Conservation (phyloP, 768 basidiomycete genomes). For the Postia placenta region DNA sequence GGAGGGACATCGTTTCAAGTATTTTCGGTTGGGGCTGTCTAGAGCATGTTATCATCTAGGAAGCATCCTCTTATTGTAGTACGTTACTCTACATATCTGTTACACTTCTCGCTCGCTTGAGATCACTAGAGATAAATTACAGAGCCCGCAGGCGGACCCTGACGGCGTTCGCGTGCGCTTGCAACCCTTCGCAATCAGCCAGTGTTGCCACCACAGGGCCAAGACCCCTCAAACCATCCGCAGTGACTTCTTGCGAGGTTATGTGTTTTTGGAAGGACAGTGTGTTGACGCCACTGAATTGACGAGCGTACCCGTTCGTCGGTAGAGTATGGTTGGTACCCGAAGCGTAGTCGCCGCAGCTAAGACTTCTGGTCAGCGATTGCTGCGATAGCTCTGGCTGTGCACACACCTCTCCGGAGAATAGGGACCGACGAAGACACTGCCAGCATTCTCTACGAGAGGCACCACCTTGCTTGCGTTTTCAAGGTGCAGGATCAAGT, state of each 20-base stretch:
- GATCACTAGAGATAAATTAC: slow-evolving; percentile 5
- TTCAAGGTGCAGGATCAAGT: slow-evolving; percentile 86
- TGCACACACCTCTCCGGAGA: slow-evolving; percentile 86
- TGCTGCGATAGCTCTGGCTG: background rate
- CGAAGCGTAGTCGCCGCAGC: slow-evolving; percentile 97
- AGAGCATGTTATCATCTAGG: slow-evolving; percentile 17
- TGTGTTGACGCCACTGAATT: slow-evolving; percentile 98
- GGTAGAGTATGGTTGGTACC: slow-evolving; percentile 98
- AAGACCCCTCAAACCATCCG: slow-evolving; percentile 64
- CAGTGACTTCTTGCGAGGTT: slow-evolving; percentile 90
- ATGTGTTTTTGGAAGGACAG: slow-evolving; percentile 98
- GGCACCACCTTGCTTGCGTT: slow-evolving; percentile 60
- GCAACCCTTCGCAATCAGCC: slow-evolving; percentile 91
- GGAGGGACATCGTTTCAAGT: slow-evolving; percentile 4
- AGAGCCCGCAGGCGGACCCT: slow-evolving; percentile 59
- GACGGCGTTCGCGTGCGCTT: slow-evolving; percentile 95
- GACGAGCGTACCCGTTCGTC: slow-evolving; percentile 93
- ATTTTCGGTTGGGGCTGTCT: slow-evolving; percentile 5
- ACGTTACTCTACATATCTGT: background rate
- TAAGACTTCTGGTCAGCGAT: slow-evolving; percentile 23
- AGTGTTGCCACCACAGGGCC: slow-evolving; percentile 87
- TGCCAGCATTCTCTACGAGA: slow-evolving; percentile 85
- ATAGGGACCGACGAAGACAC: slow-evolving; percentile 92
- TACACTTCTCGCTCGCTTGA: slow-evolving; percentile 15
- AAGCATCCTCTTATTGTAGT: slow-evolving; percentile 15